phyloP scores from a whole-genome alignment of 352 stramenopile genomes.

The Globisporangium irregulare region DNA sequence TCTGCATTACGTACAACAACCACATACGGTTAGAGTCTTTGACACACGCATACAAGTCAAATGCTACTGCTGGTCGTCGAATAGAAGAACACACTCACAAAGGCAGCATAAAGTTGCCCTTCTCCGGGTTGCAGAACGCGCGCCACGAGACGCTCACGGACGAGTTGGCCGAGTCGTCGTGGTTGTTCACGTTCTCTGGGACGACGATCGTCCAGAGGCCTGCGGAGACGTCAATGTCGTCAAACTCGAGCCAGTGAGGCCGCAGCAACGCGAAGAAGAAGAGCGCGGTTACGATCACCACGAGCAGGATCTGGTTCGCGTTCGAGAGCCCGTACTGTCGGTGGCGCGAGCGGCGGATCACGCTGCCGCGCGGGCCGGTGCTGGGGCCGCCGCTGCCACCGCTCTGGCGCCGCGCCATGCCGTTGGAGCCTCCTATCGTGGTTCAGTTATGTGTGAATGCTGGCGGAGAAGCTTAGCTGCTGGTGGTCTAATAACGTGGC shows the following conservation, averaged over 20 bases:
- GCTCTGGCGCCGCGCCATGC: constrained; percentile 3
- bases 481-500: too few relatives aligned
- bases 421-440: constrained; percentile 6
- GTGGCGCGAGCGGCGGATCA: constrained; percentile 36
- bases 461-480: background rate
- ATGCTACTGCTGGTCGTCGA: background rate
- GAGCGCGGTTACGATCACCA: constrained; percentile 44
- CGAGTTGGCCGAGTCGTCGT: constrained; percentile 29
- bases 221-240: constrained; percentile 29
- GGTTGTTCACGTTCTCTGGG: constrained; percentile 6
- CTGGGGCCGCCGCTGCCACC: background rate
- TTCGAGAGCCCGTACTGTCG: constrained; percentile 78
- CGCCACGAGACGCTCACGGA: constrained; percentile 41
- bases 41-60: background rate
- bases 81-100: constrained; percentile 16
- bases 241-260: constrained; percentile 59
- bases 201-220: constrained; percentile 60
- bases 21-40: background rate
- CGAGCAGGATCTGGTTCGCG: constrained; percentile 83
- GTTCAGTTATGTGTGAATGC: background rate
- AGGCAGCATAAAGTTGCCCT: constrained; percentile 27
- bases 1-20: constrained; percentile 1
- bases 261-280: constrained; percentile 67
- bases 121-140: constrained; percentile 39
- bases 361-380: background rate